Conservation (phyloP, 2,329 filamentous ascomycete species). For the Alternaria sp. region DNA sequence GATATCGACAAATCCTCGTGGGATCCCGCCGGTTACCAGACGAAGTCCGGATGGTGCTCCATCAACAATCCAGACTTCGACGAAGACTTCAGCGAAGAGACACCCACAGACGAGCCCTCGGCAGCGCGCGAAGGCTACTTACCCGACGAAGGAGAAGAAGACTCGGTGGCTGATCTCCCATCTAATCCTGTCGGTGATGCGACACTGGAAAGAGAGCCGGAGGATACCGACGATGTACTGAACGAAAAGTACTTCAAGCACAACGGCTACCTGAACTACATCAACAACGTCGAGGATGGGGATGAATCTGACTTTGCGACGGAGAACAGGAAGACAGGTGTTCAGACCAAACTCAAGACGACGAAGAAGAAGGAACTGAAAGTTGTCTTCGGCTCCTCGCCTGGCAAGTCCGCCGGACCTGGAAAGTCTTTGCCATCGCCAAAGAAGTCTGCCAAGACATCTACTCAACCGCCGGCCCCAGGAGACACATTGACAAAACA, state of each 20-base stretch:
- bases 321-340: not conserved
- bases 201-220: not conserved
- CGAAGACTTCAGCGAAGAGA: not conserved
- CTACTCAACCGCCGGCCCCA: fast-evolving
- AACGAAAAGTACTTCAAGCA: constrained; percentile 9
- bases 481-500: not conserved
- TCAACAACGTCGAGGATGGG: not conserved
- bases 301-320: not conserved
- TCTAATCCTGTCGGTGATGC: not conserved
- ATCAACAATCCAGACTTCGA: not conserved
- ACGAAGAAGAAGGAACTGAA: not conserved
- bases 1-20: not conserved
- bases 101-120: not conserved
- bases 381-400: not conserved
- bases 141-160: not conserved
- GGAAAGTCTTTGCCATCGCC: not conserved
- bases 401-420: not conserved
- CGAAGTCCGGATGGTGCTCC: not conserved
- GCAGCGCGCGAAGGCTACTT: not conserved
- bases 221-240: not conserved
- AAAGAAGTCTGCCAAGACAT: not conserved
- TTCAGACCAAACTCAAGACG: not conserved
- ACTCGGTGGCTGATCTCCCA: not conserved
- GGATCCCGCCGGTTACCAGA: not conserved
- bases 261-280: constrained; percentile 1